Percentiles rank a stretch among this genome's conserved stretches.
Evolutionary conservation across 2,329 filamentous ascomycete species (phyloP).

Genomic region (Colletotrichum liriopes): DNA sequence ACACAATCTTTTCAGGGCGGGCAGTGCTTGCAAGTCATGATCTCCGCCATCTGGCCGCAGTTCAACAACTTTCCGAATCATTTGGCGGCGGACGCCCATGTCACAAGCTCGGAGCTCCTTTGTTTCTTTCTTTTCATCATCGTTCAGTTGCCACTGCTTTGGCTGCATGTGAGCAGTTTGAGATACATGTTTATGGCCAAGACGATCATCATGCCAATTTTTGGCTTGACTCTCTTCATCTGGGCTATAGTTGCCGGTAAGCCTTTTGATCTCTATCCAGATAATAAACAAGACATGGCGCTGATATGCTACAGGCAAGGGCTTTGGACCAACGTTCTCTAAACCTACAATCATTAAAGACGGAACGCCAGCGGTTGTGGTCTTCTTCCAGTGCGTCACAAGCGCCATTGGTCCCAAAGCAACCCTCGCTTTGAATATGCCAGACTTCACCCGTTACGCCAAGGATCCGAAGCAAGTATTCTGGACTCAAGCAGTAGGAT

Average conservation of each 20-base stretch:
- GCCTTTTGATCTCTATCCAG: rapidly evolving
- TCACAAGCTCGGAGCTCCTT: conserved; percentile 44
- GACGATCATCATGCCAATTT: conserved; percentile 44
- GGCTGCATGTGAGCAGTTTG: conserved; percentile 37
- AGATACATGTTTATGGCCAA: conserved; percentile 47
- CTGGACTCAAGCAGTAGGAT: conserved; percentile 43
- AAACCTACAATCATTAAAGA: conserved; percentile 40
- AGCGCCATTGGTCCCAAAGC: conserved; percentile 45
- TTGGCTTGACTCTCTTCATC: conserved; percentile 45
- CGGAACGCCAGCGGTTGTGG: conserved; percentile 44
- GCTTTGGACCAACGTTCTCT: conserved; percentile 45
- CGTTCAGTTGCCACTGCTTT: conserved; percentile 47
- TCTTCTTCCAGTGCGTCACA: conserved; percentile 46
- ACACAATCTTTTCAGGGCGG: conserved; percentile 52
- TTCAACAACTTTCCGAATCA: conserved; percentile 58
- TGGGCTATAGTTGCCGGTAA: conserved; percentile 44
- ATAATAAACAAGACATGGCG: too few species aligned
- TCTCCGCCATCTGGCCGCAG: conserved; percentile 58
- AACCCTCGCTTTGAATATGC: conserved; percentile 44
- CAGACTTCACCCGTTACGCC: conserved; percentile 45
- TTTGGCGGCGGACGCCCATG: conserved; percentile 56
- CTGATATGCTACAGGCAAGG: conserved; percentile 29
- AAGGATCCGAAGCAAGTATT: conserved; percentile 42
- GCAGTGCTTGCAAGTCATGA: conserved; percentile 51
- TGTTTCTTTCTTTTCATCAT: conserved; percentile 51